Base-by-base conservation (phyloP, 345 rosid species). In the Gossypium thurberi region DNA sequence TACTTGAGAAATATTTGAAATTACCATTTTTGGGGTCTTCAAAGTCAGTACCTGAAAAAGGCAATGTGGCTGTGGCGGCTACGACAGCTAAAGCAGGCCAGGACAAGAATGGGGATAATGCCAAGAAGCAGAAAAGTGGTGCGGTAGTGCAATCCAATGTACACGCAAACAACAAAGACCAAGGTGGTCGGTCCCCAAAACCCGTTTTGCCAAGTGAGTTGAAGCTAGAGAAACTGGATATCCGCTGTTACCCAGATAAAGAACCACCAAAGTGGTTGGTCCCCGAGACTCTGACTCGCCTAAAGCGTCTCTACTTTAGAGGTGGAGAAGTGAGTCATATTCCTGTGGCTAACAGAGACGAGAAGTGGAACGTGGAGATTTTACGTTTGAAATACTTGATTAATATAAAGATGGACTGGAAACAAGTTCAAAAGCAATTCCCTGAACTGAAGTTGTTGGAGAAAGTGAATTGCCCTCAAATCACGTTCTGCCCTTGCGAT, bases 321-420 rank as follows among this genome's bases (percentile, higher is more conserved):
- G 84, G 87, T 52, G 88, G 86, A 78, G 0, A 17, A 10, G 80
- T 86, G 15, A 37, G 48, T 17, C 23, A 2, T 4, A 23, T 65
- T 18, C 17, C 10, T 10, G 10, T 7, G 57, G 2, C 5, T 51
- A 17, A 79, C 83, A 2, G 7, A 2, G 23, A 37, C 4, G 11
- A 18, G 3, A 4, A 63, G 9, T 65, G 83, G 55, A 0, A 9
- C 2, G 76, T 84, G 44, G 9, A 75, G 78, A 48, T 21, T 48
- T 67, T 87, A 48, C 86, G 85, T 46, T 66, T 87, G 81, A 81
- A 83, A 77, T 83, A 80, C 67, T 81, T 87, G 72, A 70, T 46
- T n/a, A 77, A 78, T 68, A 46, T 85, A 43, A 62, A 77, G 73
- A 70, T 63, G 18, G 74, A 74, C 20, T 85, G 85, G 85, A 80